Evolutionary conservation across 768 basidiomycete species (phyloP).

Genomic region (Pisolithus marmoratus): DNA sequence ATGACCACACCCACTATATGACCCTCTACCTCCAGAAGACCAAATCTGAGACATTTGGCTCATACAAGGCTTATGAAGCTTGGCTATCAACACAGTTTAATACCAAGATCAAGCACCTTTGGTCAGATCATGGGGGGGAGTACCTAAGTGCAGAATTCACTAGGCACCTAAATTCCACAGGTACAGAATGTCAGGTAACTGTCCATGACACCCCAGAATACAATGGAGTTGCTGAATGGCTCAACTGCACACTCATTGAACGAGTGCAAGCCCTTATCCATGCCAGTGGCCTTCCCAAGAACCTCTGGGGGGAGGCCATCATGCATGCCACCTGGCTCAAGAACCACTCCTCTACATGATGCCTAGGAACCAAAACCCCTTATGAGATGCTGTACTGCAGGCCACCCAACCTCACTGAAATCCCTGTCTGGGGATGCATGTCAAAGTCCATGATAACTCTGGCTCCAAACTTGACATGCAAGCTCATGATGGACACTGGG

Average conservation of each 20-base stretch:
- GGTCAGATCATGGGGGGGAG: constrained; percentile 18
- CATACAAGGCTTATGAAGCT: constrained; percentile 1
- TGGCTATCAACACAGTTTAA: constrained; percentile 1
- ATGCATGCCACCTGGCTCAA: background rate
- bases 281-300: background rate
- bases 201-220: constrained; percentile 38
- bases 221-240: constrained; percentile 35
- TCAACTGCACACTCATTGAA: background rate
- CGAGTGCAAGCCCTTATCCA: background rate
- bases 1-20: constrained; percentile 3
- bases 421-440: background rate
- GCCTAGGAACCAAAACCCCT: background rate
- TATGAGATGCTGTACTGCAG: background rate
- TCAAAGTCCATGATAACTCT: background rate
- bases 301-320: background rate
- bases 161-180: background rate
- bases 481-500: background rate
- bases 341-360: background rate
- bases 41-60: constrained; percentile 8
- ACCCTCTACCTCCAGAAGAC: background rate
- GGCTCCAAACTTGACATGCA: background rate
- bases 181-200: constrained; percentile 27
- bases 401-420: background rate
- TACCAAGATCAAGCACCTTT: background rate
- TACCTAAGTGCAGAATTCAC: constrained; percentile 23